A percentile compares a stretch with the other conserved stretches of the same genome.
These are phyloP conservation scores for Penicillium bovifimosum DNA, from an alignment of 495 filamentous ascomycete species.

Conservation along the genomic window DNA sequence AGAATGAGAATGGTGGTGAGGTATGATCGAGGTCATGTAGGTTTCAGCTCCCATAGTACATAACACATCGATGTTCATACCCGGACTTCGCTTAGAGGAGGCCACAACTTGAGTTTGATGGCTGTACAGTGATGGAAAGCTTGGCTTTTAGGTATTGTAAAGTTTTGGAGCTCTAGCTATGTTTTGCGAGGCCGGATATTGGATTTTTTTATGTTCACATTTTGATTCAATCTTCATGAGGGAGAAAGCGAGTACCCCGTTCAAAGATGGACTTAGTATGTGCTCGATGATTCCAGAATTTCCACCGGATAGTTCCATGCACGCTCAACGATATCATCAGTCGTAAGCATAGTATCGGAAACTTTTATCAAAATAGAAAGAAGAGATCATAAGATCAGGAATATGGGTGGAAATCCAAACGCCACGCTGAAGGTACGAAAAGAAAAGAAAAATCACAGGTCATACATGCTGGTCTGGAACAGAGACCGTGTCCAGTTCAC, in stretches of 20 bases:
- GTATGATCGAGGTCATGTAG: background rate
- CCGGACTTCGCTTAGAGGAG: background rate
- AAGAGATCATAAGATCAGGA: slow-evolving; percentile 6
- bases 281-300: slow-evolving; percentile 4
- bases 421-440: slow-evolving; percentile 20
- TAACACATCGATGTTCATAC: background rate
- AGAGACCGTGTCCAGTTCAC: slow-evolving; percentile 1
- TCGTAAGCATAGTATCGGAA: slow-evolving; percentile 18
- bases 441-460: slow-evolving; percentile 5
- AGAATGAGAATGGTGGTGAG: slow-evolving; percentile 1
- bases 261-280: no score
- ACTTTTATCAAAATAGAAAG: slow-evolving; percentile 16
- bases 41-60: background rate
- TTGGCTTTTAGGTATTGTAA: no score
- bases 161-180: no score
- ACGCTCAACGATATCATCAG: slow-evolving; percentile 14
- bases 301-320: slow-evolving; percentile 3
- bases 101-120: background rate
- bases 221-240: no score
- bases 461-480: background rate
- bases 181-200: no score
- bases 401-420: slow-evolving; percentile 12
- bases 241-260: no score
- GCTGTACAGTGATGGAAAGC: no score
- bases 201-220: no score